These are phyloP conservation scores for Aspergillus awamori DNA, from an alignment of 2,329 filamentous ascomycete species.

Conservation along the genomic window DNA sequence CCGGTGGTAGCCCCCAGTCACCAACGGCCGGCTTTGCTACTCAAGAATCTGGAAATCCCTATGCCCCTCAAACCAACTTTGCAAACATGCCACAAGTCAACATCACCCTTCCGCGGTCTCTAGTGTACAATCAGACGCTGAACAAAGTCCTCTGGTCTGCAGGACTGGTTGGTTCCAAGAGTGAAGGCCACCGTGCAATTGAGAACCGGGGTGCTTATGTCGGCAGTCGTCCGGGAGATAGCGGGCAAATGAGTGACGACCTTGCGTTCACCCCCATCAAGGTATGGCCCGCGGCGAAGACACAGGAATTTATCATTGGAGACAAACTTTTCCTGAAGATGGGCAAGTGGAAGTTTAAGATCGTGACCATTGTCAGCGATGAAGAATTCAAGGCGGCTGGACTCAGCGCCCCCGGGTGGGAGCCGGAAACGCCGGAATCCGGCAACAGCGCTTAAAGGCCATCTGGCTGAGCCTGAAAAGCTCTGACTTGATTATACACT, in stretches of 20 bases:
- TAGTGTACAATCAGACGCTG: slow-evolving; percentile 53
- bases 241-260: slow-evolving; percentile 46
- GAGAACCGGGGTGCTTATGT: slow-evolving; percentile 55
- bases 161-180: slow-evolving; percentile 54
- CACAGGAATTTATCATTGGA: slow-evolving; percentile 53
- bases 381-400: slow-evolving; percentile 53
- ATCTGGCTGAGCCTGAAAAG: neutral
- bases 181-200: slow-evolving; percentile 56
- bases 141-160: slow-evolving; percentile 55
- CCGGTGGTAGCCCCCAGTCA: slow-evolving; percentile 22
- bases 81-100: slow-evolving; percentile 42
- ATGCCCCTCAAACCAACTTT: slow-evolving; percentile 44
- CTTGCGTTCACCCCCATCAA: slow-evolving; percentile 56
- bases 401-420: slow-evolving; percentile 55
- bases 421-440: slow-evolving; percentile 29
- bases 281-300: slow-evolving; percentile 45
- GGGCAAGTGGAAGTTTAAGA: slow-evolving; percentile 64
- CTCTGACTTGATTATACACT: slow-evolving; percentile 4
- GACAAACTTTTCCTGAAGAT: slow-evolving; percentile 57
- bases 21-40: slow-evolving; percentile 31
- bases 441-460: neutral
- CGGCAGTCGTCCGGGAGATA: slow-evolving; percentile 44
- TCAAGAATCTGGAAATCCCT: slow-evolving; percentile 40
- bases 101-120: slow-evolving; percentile 52
- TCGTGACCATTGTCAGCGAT: slow-evolving; percentile 59